phyloP scores from a whole-genome alignment of 2,329 filamentous ascomycete species.

The Calonectria naviculata region DNA sequence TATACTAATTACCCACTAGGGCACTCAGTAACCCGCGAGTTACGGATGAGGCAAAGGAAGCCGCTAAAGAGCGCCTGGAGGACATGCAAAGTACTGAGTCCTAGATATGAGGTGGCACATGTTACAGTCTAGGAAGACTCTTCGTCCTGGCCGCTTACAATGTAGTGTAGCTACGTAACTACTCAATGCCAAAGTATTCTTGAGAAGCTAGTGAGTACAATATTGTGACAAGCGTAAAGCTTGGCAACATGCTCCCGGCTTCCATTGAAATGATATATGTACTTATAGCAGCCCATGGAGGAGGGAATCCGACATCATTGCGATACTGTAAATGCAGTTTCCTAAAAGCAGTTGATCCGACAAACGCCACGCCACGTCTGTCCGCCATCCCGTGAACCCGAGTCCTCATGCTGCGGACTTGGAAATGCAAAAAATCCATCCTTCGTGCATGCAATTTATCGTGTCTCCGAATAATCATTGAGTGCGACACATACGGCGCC shows the following conservation, averaged over 20 bases:
- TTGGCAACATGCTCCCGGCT: background rate
- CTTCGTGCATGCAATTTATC: slow-evolving; percentile 42
- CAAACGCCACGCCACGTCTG: slow-evolving; percentile 26
- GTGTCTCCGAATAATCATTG: slow-evolving; percentile 81
- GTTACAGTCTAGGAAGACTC: background rate
- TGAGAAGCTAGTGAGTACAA: background rate
- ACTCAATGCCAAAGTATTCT: background rate
- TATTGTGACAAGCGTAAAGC: background rate
- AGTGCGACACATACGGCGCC: slow-evolving; percentile 93
- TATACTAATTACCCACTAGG: slow-evolving; percentile 41
- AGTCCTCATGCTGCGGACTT: background rate
- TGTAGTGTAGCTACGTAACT: background rate
- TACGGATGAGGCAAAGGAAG: slow-evolving; percentile 66
- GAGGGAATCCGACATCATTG: background rate
- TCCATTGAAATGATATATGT: background rate
- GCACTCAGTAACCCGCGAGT: slow-evolving; percentile 67
- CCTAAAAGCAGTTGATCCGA: slow-evolving; percentile 27
- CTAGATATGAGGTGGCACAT: slow-evolving; percentile 1
- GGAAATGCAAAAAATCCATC: background rate
- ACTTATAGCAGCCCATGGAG: background rate
- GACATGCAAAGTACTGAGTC: slow-evolving; percentile 16
- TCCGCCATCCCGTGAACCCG: slow-evolving; percentile 1
- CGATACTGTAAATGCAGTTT: background rate
- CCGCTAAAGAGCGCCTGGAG: slow-evolving; percentile 63
- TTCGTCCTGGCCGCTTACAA: background rate